A percentile compares a stretch with the other conserved stretches of the same genome.
phyloP scores from a whole-genome alignment of 495 filamentous ascomycete genomes.

The Pseudotulostoma volvatum region DNA sequence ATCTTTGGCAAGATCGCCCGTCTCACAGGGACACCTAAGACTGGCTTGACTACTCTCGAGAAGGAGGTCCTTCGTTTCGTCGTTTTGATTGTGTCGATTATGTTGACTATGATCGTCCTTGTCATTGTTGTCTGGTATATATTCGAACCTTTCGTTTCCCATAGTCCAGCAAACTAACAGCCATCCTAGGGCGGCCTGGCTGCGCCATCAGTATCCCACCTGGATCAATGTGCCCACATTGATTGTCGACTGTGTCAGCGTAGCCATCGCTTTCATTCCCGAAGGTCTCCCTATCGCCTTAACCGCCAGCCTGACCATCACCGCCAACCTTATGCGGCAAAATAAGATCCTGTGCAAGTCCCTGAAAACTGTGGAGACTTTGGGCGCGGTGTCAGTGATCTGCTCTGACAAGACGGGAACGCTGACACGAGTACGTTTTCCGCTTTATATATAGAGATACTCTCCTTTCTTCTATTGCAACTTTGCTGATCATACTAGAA shows the following conservation, averaged over 20 bases:
- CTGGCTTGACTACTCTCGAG: conserved; percentile 41
- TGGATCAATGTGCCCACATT: conserved; percentile 51
- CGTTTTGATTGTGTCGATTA: conserved; percentile 36
- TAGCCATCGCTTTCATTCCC: conserved; percentile 53
- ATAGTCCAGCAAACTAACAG: no score
- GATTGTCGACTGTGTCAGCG: conserved; percentile 45
- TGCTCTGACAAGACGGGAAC: conserved; percentile 60
- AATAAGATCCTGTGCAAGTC: conserved; percentile 50
- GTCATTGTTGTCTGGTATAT: conserved; percentile 40
- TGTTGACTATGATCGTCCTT: conserved; percentile 37
- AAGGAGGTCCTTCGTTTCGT: conserved; percentile 51
- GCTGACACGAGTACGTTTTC: conserved; percentile 35
- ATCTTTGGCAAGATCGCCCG: conserved; percentile 51
- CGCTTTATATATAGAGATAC: no score
- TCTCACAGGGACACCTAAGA: conserved; percentile 41
- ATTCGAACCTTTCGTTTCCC: not conserved
- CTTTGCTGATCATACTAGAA: no score
- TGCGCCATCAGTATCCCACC: conserved; percentile 36
- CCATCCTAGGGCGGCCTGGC: conserved; percentile 37
- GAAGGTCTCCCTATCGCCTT: conserved; percentile 51
- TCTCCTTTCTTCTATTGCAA: conserved; percentile 9
- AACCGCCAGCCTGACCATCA: conserved; percentile 38
- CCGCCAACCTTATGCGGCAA: conserved; percentile 43
- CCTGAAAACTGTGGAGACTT: conserved; percentile 51
- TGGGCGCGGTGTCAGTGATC: conserved; percentile 49